phyloP scores from a whole-genome alignment of 345 rosid genomes.

The Carallia pectinifolia region DNA sequence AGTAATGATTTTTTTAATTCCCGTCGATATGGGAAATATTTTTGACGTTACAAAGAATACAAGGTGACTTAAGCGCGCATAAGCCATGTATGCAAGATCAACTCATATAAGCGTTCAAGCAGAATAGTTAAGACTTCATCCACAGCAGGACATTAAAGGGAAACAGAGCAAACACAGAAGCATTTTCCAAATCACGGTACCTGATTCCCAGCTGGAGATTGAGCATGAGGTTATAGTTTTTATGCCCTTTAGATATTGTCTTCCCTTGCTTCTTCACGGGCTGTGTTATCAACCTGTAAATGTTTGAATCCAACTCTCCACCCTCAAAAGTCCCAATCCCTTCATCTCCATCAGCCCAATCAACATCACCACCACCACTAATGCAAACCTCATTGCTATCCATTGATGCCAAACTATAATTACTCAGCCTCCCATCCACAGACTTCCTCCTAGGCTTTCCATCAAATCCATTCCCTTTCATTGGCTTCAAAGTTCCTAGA shows the following conservation, averaged over 20 bases:
- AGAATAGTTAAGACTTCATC: too few relatives aligned
- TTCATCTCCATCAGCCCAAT: constrained; percentile 40
- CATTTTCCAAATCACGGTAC: constrained; percentile 31
- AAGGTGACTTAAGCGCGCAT: too few relatives aligned
- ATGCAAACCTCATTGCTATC: constrained; percentile 24
- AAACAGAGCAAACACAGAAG: neutral
- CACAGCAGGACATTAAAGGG: neutral
- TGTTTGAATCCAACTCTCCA: constrained; percentile 41
- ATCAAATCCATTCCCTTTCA: constrained; percentile 28
- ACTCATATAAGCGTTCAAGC: too few relatives aligned
- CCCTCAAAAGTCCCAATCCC: constrained; percentile 39
- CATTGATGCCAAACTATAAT: constrained; percentile 31
- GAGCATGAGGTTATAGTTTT: constrained; percentile 96
- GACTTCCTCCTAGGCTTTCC: constrained; percentile 55
- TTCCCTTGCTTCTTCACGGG: constrained; percentile 77
- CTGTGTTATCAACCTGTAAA: constrained; percentile 43
- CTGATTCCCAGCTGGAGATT: constrained; percentile 96
- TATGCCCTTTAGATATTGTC: constrained; percentile 88
- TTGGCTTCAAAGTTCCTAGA: constrained; percentile 31
- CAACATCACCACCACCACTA: constrained; percentile 34
- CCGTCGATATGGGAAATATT: too few relatives aligned
- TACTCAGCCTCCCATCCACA: constrained; percentile 63
- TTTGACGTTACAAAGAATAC: too few relatives aligned
- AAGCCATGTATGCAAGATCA: too few relatives aligned
- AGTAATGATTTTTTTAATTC: too few relatives aligned